These are phyloP conservation scores for Ceratobasidium papillatum DNA, from an alignment of 1,284 basidiomycete genomes.

Conservation along the genomic window DNA sequence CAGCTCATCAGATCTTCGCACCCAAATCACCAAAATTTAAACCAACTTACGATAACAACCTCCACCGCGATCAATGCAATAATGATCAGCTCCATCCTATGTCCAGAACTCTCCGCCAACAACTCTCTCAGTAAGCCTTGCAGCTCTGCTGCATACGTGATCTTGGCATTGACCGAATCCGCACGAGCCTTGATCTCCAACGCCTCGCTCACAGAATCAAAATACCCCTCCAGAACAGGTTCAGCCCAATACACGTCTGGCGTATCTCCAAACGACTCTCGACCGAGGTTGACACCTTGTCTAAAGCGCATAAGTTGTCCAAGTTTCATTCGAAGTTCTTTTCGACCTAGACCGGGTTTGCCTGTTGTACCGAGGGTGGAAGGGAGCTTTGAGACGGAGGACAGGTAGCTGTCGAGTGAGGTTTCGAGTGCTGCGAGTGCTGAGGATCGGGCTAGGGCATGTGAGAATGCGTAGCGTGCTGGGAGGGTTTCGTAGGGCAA, in stretches of 20 bases:
- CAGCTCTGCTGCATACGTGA: conserved; percentile 90
- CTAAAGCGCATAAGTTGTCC: conserved; percentile 88
- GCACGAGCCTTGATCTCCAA: conserved; percentile 84
- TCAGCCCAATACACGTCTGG: conserved; percentile 93
- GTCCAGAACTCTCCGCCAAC: conserved; percentile 71
- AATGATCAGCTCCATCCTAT: conserved; percentile 92
- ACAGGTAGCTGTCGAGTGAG: conserved; percentile 81
- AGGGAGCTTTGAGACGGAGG: conserved; percentile 80
- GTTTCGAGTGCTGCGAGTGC: conserved; percentile 84
- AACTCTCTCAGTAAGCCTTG: conserved; percentile 48
- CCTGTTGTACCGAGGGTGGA: conserved; percentile 78
- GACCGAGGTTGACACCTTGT: conserved; percentile 85
- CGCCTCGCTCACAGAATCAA: conserved; percentile 80
- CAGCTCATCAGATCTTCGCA: not conserved
- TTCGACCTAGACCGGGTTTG: conserved; percentile 79
- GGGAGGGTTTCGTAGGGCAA: conserved; percentile 71
- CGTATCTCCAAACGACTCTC: conserved; percentile 87
- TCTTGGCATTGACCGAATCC: conserved; percentile 86
- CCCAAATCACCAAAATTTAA: conserved; percentile 1
- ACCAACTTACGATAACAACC: conserved; percentile 77
- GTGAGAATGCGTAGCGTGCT: conserved; percentile 87
- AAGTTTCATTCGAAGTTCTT: conserved; percentile 85
- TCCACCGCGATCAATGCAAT: conserved; percentile 91
- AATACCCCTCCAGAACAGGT: conserved; percentile 87
- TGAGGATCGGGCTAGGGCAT: conserved; percentile 87